phyloP scores from a whole-genome alignment of 1,139 yeast genomes.

The Candida gigantensis region DNA sequence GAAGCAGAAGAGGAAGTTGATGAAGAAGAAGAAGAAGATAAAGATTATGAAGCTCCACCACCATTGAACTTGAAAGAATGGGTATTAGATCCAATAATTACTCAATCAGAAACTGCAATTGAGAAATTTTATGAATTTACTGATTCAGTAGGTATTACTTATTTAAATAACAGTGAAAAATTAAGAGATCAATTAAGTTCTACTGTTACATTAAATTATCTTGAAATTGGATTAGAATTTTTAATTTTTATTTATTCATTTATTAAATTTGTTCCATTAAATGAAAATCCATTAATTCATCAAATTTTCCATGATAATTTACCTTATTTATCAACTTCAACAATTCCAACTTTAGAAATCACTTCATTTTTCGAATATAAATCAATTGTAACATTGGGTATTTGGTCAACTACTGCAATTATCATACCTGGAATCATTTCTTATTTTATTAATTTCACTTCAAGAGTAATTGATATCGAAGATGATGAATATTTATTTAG shows the following conservation, averaged over 20 bases:
- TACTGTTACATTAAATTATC: conserved; percentile 47
- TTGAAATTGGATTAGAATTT: conserved; percentile 43
- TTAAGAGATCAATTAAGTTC: conserved; percentile 52
- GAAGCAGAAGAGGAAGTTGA: conserved; percentile 28
- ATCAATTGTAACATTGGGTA: conserved; percentile 31
- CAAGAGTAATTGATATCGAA: conserved; percentile 42
- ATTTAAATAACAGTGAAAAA: conserved; percentile 43
- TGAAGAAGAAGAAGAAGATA: conserved; percentile 29
- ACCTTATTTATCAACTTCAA: conserved; percentile 26
- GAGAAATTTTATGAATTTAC: conserved; percentile 36
- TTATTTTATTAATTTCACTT: conserved; percentile 56
- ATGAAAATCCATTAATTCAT: conserved; percentile 40
- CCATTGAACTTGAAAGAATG: conserved; percentile 43
- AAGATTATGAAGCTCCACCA: conserved; percentile 39
- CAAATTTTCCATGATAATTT: conserved; percentile 38
- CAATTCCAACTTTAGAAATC: conserved; percentile 37
- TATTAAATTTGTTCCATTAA: conserved; percentile 41
- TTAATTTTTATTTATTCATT: conserved; percentile 34
- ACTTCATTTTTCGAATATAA: conserved; percentile 31
- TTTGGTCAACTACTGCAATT: conserved; percentile 47
- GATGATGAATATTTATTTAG: conserved; percentile 40
- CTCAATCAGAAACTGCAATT: conserved; percentile 28
- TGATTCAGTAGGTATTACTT: conserved; percentile 42
- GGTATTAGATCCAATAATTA: conserved; percentile 41
- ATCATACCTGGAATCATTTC: conserved; percentile 47